Base-by-base conservation (phyloP, 2,329 filamentous ascomycete species). In the Ceratocystis cacaofunesta region DNA sequence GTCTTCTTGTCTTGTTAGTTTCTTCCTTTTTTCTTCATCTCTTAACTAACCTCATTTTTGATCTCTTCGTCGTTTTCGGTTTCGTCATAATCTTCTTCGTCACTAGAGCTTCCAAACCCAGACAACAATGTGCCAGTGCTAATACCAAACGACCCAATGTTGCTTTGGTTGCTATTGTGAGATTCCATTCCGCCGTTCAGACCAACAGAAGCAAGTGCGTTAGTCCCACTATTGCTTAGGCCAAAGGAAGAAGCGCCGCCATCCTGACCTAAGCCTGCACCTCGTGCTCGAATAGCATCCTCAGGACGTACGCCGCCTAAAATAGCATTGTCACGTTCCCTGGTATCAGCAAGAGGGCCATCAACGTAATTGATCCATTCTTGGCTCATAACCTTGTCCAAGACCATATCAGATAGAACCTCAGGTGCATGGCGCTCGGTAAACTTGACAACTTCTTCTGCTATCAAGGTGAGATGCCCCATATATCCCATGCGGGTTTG, bases 391-490 rank as follows among this genome's bases (percentile, higher is more conserved):
- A 97, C 90, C 70, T 88, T 90, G 70, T 96, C 89, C 69, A 96
- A 80, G 2, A 99, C 90, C 12, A 82, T 81, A 68, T 90, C 87
- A 0, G 91, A 94, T 8, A 97, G 80, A 22, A 92, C 78, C 75
- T 97, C 92, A 0, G 91, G 88, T 2, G 92, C 88, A 74, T 96
- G 90, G 65, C 94, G 85, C 75, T 96, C 94, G 44, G 91, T 96
- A 73, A 99, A 97, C 76, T 97, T 99, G 73, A 97, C 91, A 19
- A 99, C 94, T 75, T 99, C 94, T 75, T 99, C 94, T 36, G 94
- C 92, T 68, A 99, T 96, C 32, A 99, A 82, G 0, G 94, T 99
- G 62, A 99, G 79, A 74, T 99, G 94, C 2, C 94, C 94, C 92
- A 99, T 99, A 77, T 97, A 99, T 50, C 94, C 94, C 74, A 97